Evolutionary conservation across 2,329 filamentous ascomycete genomes (phyloP), one percentile per base, ranked within the genome.

Genomic region (Trichoderma cornu-damae): DNA sequence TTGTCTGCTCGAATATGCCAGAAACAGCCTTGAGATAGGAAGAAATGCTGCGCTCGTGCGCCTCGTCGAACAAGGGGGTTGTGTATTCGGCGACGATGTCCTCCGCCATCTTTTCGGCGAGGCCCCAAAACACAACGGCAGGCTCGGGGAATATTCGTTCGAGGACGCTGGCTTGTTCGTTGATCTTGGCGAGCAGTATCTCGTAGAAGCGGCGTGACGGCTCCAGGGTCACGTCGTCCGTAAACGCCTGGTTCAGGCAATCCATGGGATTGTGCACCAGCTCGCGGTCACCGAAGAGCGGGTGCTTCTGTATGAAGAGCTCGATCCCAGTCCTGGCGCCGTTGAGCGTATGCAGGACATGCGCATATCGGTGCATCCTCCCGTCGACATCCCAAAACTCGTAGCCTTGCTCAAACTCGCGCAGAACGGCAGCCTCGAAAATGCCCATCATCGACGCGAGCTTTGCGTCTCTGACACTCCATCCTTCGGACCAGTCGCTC

Each of bases 391-490:
- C 93, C 75, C 88, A 89, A 42, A 85, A 86, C 69, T 94, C 90
- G 63, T 95, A 96, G 3, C 90, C 94, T 67, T 94, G 88, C 71
- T 95, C 89, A 64, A 99, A 99, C 70, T 99, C 94, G 48, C 88
- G 83, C 51, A 96, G 75, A 3, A 95, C 92, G 3, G 92, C 91
- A 57, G 87, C 91, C 73, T 97, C 93, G 66, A 99, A 99, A 59
- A 94, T 86, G 35, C 81, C 81, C 62, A 87, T 83, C 81, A 95
- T 91, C 22, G 79, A 81, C 35, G 82, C 77, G 18, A 99, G 75
- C 67, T 87, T 89, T 61, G 88, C 84, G 65, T 88, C 83, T 42
- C 93, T 79, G 63, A 84, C 79, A 47, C 76, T 72, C 78, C 88
- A 92, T 1, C 90, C 92, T 58, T 87, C 76, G 0, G 89, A 80